Evolutionary conservation across 2,329 filamentous ascomycete species (phyloP).

Genomic region (Nemania abortiva): DNA sequence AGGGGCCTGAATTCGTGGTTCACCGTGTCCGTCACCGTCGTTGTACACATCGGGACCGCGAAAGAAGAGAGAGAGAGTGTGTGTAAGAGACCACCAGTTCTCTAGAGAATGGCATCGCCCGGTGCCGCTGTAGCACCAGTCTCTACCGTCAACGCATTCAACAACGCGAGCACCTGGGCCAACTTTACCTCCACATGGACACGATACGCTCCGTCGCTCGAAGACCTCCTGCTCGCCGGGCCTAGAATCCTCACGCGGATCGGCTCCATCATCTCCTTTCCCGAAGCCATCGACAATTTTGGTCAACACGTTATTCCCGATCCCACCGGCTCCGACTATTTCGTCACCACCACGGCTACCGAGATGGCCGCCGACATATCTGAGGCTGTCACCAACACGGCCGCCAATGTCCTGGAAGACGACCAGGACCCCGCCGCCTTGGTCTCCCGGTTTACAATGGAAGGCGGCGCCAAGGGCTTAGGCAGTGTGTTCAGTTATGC

Average conservation of each 20-base stretch:
- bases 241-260: slow-evolving; percentile 75
- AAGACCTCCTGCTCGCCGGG: slow-evolving; percentile 76
- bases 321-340: slow-evolving; percentile 49
- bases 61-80: not conserved
- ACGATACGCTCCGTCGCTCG: slow-evolving; percentile 72
- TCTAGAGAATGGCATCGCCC: slow-evolving; percentile 49
- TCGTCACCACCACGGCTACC: slow-evolving; percentile 66
- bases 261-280: slow-evolving; percentile 69
- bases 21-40: not conserved
- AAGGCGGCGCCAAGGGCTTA: slow-evolving; percentile 72
- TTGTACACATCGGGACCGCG: slow-evolving; percentile 12
- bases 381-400: slow-evolving; percentile 52
- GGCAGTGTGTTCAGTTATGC: slow-evolving; percentile 91
- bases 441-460: slow-evolving; percentile 65
- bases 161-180: slow-evolving; percentile 62
- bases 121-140: slow-evolving; percentile 47
- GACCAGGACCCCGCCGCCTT: slow-evolving; percentile 57
- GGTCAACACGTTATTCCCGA: slow-evolving; percentile 62
- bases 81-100: not conserved
- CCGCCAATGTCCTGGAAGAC: slow-evolving; percentile 59
- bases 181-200: slow-evolving; percentile 68
- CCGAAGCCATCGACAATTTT: slow-evolving; percentile 71
- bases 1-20: slow-evolving; percentile 1
- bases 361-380: slow-evolving; percentile 57
- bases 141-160: slow-evolving; percentile 51